phyloP scores from a whole-genome alignment of 2,329 filamentous ascomycete genomes.

The Blastomyces parvus region DNA sequence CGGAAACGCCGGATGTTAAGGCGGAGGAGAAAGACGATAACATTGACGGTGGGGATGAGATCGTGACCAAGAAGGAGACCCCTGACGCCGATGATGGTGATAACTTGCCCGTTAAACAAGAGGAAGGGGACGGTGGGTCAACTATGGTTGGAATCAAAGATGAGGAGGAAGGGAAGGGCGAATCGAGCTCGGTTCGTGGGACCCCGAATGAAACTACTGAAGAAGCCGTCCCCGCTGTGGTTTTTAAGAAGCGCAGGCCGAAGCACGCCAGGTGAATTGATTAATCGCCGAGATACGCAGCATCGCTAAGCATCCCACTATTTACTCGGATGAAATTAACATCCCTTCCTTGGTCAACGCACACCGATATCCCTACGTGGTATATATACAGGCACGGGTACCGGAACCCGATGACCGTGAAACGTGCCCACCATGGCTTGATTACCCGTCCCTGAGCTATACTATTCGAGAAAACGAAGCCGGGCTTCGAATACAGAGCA shows the following conservation, averaged over 20 bases:
- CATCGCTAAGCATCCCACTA: not conserved
- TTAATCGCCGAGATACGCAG: constrained; percentile 14
- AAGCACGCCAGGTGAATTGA: constrained; percentile 36
- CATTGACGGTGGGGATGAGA: constrained; percentile 7
- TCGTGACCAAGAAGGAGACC: constrained; percentile 14
- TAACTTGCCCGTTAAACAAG: constrained; percentile 13
- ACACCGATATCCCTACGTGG: not conserved
- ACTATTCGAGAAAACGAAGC: not conserved
- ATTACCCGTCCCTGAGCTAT: not conserved
- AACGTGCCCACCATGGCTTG: not conserved
- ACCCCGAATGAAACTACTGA: constrained; percentile 17
- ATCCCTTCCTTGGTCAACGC: not conserved
- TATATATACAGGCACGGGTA: not conserved
- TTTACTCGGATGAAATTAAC: not conserved
- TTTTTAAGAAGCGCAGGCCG: constrained; percentile 43
- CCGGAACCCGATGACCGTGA: not conserved
- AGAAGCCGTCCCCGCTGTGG: constrained; percentile 25
- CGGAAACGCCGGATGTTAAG: constrained; percentile 12
- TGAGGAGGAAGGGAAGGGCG: constrained; percentile 20
- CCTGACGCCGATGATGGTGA: constrained; percentile 8
- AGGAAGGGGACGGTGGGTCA: constrained; percentile 15
- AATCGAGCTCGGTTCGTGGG: constrained; percentile 7
- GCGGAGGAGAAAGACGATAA: constrained; percentile 10
- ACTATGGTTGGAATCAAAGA: constrained; percentile 19
- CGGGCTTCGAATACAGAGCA: not conserved